Percentiles rank a stretch among this genome's conserved stretches.
Conservation (phyloP, 257 asterid species). For the Perilla frutescens region DNA sequence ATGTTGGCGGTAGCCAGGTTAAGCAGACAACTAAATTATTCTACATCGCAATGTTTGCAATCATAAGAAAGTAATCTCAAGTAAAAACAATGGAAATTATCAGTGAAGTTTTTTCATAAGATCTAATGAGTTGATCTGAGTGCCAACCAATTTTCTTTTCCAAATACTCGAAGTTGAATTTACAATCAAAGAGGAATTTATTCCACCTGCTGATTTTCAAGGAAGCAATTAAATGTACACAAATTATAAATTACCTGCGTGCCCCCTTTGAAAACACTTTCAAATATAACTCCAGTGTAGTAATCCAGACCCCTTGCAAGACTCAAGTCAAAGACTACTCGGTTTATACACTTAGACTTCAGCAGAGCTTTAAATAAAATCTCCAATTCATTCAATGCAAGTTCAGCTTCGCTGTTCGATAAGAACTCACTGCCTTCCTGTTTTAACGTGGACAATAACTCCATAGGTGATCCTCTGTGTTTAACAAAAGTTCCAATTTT, state of each 20-base stretch:
- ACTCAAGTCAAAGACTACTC: slow-evolving; percentile 89
- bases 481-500: slow-evolving; percentile 84
- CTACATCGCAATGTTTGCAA: not conserved
- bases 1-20: not conserved
- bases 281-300: slow-evolving; percentile 96
- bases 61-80: too few relatives aligned
- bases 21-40: not conserved
- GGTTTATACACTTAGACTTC: slow-evolving; percentile 68
- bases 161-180: not conserved
- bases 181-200: not conserved
- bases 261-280: slow-evolving; percentile 87
- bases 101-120: too few relatives aligned
- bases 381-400: slow-evolving; percentile 85
- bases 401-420: slow-evolving; percentile 62
- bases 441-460: slow-evolving; percentile 65
- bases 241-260: slow-evolving; percentile 60
- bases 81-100: too few relatives aligned
- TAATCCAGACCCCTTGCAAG: slow-evolving; percentile 99
- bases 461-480: slow-evolving; percentile 84
- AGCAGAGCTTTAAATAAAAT: slow-evolving; percentile 75
- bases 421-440: slow-evolving; percentile 71
- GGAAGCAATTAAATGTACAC: too few relatives aligned
- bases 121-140: too few relatives aligned
- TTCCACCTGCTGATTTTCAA: not conserved
- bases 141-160: too few relatives aligned